phyloP scores from a whole-genome alignment of 2,329 filamentous ascomycete species.

The Periconia sp. region DNA sequence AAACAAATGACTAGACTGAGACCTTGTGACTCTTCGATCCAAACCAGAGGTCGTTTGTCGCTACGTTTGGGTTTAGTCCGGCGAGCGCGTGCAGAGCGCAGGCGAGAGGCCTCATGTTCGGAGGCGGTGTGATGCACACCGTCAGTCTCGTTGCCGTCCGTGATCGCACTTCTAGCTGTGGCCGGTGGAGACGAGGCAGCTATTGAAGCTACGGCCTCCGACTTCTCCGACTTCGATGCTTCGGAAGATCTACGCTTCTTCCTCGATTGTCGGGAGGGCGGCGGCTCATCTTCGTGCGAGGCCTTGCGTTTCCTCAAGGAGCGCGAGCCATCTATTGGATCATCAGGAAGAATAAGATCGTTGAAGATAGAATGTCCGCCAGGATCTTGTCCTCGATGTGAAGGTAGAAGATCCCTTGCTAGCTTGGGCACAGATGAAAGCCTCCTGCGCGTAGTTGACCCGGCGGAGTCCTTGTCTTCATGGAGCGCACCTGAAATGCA shows the following conservation, averaged over 20 bases:
- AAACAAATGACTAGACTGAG: conserved; percentile 41
- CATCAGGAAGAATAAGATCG: conserved; percentile 72
- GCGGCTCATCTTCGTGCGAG: conserved; percentile 70
- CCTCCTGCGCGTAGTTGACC: conserved; percentile 53
- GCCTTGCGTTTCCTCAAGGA: conserved; percentile 84
- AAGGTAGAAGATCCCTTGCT: conserved; percentile 74
- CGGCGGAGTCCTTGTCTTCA: conserved; percentile 48
- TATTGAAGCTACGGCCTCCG: conserved; percentile 34
- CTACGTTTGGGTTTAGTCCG: conserved; percentile 39
- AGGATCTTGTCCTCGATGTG: conserved; percentile 70
- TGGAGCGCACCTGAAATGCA: conserved; percentile 58
- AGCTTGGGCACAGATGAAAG: conserved; percentile 69
- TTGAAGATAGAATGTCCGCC: conserved; percentile 74
- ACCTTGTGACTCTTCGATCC: conserved; percentile 41
- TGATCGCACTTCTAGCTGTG: conserved; percentile 32
- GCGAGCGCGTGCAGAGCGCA: conserved; percentile 41
- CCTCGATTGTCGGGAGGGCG: conserved; percentile 46
- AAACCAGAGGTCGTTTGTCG: conserved; percentile 43
- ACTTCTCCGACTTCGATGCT: conserved; percentile 40
- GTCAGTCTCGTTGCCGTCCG: conserved; percentile 39
- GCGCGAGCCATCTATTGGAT: conserved; percentile 77
- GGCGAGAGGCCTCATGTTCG: conserved; percentile 35
- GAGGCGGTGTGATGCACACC: conserved; percentile 32
- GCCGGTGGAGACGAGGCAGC: conserved; percentile 38
- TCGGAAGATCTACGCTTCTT: conserved; percentile 51